Conservation (phyloP, 805 yeast species). For the Saturnispora mendoncae region DNA sequence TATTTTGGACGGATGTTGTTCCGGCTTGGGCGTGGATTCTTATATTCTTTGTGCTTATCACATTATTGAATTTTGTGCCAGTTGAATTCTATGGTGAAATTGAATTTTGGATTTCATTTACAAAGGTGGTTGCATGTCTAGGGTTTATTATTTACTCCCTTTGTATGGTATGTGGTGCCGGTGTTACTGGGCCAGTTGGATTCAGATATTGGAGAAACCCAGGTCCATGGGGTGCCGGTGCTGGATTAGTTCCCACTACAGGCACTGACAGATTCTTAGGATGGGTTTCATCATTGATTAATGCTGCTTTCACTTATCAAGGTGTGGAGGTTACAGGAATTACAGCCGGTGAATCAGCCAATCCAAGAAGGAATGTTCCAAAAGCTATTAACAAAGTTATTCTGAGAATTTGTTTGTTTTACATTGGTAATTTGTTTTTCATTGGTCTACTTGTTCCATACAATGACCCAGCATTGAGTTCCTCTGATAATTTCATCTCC, state of each 20-base stretch:
- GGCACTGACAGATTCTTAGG: constrained; percentile 57
- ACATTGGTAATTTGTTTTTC: constrained; percentile 55
- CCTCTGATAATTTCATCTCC: constrained; percentile 33
- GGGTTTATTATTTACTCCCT: constrained; percentile 61
- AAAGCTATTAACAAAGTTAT: constrained; percentile 61
- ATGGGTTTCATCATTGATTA: constrained; percentile 59
- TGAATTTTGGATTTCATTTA: constrained; percentile 62
- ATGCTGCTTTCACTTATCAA: constrained; percentile 74
- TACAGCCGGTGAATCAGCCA: constrained; percentile 64
- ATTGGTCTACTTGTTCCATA: constrained; percentile 63
- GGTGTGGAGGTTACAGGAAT: constrained; percentile 73
- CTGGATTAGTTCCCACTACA: constrained; percentile 39
- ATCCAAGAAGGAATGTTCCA: constrained; percentile 62
- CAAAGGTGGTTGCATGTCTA: constrained; percentile 56
- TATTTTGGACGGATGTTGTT: constrained; percentile 59
- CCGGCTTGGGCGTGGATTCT: constrained; percentile 66
- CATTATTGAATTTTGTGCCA: constrained; percentile 50
- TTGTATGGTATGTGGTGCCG: constrained; percentile 69
- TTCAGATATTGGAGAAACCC: constrained; percentile 75
- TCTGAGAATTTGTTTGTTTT: constrained; percentile 54
- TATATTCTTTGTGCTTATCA: constrained; percentile 51
- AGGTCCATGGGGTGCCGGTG: constrained; percentile 56
- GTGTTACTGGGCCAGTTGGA: constrained; percentile 57
- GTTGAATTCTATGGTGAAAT: constrained; percentile 64
- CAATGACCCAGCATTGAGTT: constrained; percentile 45